Conservation (phyloP, 179 eudicot genomes). For the Beta corolliflora region DNA sequence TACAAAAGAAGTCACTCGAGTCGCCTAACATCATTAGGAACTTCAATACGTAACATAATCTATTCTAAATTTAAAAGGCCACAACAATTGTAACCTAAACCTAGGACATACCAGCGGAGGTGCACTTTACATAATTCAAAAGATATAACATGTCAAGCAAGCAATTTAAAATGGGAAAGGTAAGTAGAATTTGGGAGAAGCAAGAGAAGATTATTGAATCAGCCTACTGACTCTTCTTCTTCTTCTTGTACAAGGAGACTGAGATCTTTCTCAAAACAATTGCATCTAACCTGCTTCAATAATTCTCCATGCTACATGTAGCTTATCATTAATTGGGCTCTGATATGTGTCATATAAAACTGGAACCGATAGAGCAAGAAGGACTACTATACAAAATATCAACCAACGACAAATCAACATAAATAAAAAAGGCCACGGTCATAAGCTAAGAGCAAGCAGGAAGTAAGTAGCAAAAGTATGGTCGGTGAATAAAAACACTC, state of each 20-base stretch:
- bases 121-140: not conserved
- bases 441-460: not conserved
- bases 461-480: not conserved
- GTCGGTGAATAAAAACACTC: constrained; percentile 31
- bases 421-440: not conserved
- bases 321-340: constrained; percentile 65
- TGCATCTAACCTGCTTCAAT: constrained; percentile 55
- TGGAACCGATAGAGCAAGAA: constrained; percentile 81
- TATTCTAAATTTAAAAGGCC: not conserved
- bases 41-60: not conserved
- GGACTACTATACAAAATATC: constrained; percentile 47
- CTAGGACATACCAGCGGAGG: not conserved
- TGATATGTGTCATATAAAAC: constrained; percentile 74
- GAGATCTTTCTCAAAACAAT: constrained; percentile 56
- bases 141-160: not conserved
- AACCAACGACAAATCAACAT: constrained; percentile 14
- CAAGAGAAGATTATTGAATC: constrained; percentile 35
- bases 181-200: not conserved
- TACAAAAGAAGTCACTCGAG: not conserved
- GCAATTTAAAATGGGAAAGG: not conserved
- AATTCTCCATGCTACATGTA: constrained; percentile 40
- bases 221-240: constrained; percentile 71
- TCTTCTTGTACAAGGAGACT: constrained; percentile 48
- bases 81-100: not conserved
- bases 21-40: not conserved